A percentile compares a stretch with the other conserved stretches of the same genome.
Evolutionary conservation across 2,329 filamentous ascomycete genomes (phyloP).

Genomic region (Xylaria polymorpha): DNA sequence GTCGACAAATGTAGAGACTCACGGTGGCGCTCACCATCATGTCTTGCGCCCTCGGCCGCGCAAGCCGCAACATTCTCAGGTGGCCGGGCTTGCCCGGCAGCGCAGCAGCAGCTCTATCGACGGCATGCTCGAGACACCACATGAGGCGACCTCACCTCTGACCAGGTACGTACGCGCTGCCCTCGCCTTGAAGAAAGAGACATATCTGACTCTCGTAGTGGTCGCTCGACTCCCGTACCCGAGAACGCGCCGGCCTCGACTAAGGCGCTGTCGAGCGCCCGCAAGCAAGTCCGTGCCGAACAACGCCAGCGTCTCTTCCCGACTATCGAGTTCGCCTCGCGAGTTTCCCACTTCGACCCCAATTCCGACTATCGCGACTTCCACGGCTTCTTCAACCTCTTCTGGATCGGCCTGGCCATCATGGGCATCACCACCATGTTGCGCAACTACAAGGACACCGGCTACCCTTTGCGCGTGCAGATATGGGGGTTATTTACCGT

Average conservation of each 20-base stretch:
- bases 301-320: slow-evolving; percentile 89
- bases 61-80: slow-evolving; percentile 61
- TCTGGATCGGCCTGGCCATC: slow-evolving; percentile 96
- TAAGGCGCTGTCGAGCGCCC: slow-evolving; percentile 84
- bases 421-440: slow-evolving; percentile 97
- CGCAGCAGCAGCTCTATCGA: slow-evolving; percentile 55
- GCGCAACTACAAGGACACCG: slow-evolving; percentile 93
- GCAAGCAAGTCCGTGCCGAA: slow-evolving; percentile 84
- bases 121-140: slow-evolving; percentile 52
- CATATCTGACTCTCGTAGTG: slow-evolving; percentile 61
- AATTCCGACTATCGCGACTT: slow-evolving; percentile 93
- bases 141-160: slow-evolving; percentile 55
- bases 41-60: slow-evolving; percentile 62
- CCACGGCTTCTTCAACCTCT: slow-evolving; percentile 95
- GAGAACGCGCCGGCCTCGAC: slow-evolving; percentile 93
- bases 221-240: slow-evolving; percentile 84
- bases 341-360: slow-evolving; percentile 96
- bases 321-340: slow-evolving; percentile 88
- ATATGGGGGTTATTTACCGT: slow-evolving; percentile 91
- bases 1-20: slow-evolving; percentile 45
- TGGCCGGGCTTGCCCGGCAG: slow-evolving; percentile 58
- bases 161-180: slow-evolving; percentile 56
- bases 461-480: slow-evolving; percentile 82
- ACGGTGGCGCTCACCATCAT: slow-evolving; percentile 52
- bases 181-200: slow-evolving; percentile 12